Evolutionary conservation across 805 yeast species (phyloP).

Genomic region (Metschnikowia hibisci): DNA sequence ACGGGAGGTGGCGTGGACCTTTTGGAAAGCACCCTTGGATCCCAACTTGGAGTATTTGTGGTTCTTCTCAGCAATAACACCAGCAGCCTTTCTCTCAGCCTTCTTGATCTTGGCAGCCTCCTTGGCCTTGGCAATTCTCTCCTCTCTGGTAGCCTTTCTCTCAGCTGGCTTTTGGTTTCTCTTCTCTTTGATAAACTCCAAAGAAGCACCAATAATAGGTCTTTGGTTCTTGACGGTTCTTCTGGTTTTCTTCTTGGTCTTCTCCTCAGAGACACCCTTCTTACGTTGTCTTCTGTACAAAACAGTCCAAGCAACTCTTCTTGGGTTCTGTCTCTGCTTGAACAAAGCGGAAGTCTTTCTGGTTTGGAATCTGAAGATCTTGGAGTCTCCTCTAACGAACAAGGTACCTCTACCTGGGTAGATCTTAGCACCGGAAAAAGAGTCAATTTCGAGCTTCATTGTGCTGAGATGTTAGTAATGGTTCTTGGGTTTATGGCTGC

Average conservation of each 20-base stretch:
- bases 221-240: conserved; percentile 98
- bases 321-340: conserved; percentile 99
- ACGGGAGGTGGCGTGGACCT: conserved; percentile 96
- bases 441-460: conserved; percentile 99
- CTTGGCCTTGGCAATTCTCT: conserved; percentile 77
- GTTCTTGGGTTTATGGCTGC: background rate
- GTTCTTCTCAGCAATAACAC: conserved; percentile 58
- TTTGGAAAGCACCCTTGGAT: conserved; percentile 97
- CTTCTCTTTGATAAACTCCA: conserved; percentile 97
- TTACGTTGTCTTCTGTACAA: conserved; percentile 99
- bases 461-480: conserved; percentile 36
- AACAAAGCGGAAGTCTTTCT: conserved; percentile 96
- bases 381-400: conserved; percentile 99
- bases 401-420: conserved; percentile 99
- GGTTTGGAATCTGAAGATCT: conserved; percentile 98
- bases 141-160: conserved; percentile 96
- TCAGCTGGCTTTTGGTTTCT: conserved; percentile 93
- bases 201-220: conserved; percentile 99
- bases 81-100: conserved; percentile 92
- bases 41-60: conserved; percentile 78
- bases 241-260: conserved; percentile 94
- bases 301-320: conserved; percentile 99
- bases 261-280: conserved; percentile 99
- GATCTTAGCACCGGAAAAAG: conserved; percentile 98
- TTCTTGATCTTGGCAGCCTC: conserved; percentile 88